A percentile compares a stretch with the other conserved stretches of the same genome.
Conservation (phyloP, 208 protist species). For the Trypanosoma scelopori region DNA sequence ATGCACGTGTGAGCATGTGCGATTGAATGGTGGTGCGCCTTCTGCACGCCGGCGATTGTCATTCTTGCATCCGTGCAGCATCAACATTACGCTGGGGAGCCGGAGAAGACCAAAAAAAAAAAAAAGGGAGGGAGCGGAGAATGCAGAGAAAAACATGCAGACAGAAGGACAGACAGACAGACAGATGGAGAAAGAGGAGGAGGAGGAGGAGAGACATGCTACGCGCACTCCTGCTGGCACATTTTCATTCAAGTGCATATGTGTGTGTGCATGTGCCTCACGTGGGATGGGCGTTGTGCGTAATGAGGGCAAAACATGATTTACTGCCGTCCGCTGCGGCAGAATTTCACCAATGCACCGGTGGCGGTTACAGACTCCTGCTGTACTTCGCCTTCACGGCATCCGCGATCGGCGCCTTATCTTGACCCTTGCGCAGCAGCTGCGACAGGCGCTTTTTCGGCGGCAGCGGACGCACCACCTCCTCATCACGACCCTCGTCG, state of each 20-base stretch:
- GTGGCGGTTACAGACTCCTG: constrained; percentile 38
- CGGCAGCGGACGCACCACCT: constrained; percentile 46
- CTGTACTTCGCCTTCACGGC: constrained; percentile 54
- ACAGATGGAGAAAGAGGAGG: not conserved
- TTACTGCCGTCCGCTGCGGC: not conserved
- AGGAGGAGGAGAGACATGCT: no score
- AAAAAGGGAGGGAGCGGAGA: not conserved
- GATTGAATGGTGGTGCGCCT: no score
- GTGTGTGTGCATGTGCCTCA: no score
- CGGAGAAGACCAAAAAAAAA: constrained; percentile 1
- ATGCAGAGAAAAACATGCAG: not conserved
- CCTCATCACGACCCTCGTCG: constrained; percentile 20
- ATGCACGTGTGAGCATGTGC: no score
- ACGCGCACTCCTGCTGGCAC: no score
- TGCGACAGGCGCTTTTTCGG: constrained; percentile 57
- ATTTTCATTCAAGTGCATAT: not conserved
- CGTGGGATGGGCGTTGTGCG: no score
- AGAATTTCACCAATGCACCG: not conserved
- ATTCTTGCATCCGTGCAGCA: no score
- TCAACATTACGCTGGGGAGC: not conserved
- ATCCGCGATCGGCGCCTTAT: constrained; percentile 54
- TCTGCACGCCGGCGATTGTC: no score
- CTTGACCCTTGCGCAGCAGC: constrained; percentile 62
- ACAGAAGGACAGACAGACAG: no score
- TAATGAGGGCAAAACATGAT: constrained; percentile 3